These are phyloP conservation scores for Parachaetomium inaequale DNA, from an alignment of 495 filamentous ascomycete species.

Conservation along the genomic window DNA sequence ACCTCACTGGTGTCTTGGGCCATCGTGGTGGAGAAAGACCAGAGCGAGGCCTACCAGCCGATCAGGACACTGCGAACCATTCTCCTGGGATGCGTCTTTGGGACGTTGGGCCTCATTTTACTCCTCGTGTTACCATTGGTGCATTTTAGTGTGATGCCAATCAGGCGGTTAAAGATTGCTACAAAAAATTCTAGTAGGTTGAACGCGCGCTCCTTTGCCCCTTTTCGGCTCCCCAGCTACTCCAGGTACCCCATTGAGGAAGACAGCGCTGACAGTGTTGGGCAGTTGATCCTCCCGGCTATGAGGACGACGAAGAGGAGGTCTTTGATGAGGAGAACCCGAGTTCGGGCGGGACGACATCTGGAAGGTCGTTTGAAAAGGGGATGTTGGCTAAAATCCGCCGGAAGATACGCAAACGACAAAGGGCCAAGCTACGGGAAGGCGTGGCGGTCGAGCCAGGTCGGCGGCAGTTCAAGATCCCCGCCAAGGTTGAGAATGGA, in stretches of 20 bases:
- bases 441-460: slow-evolving; percentile 43
- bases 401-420: slow-evolving; percentile 29
- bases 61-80: slow-evolving; percentile 70
- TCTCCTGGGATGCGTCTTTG: slow-evolving; percentile 79
- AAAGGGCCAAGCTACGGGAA: slow-evolving; percentile 28
- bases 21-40: slow-evolving; percentile 72
- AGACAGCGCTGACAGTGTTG: too few species aligned
- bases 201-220: too few species aligned
- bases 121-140: slow-evolving; percentile 70
- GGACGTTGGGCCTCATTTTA: slow-evolving; percentile 65
- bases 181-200: slow-evolving; percentile 75
- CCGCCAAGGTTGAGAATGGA: slow-evolving; percentile 70
- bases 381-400: slow-evolving; percentile 36
- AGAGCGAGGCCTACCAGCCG: slow-evolving; percentile 68
- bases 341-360: slow-evolving; percentile 36
- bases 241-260: too few species aligned
- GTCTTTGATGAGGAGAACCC: slow-evolving; percentile 43
- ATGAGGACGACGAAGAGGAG: slow-evolving; percentile 46
- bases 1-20: slow-evolving; percentile 71
- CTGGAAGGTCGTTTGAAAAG: slow-evolving; percentile 39
- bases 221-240: too few species aligned
- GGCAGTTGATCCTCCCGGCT: slow-evolving; percentile 62
- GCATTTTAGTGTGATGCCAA: slow-evolving; percentile 75
- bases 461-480: slow-evolving; percentile 70
- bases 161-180: slow-evolving; percentile 69